A percentile compares a stretch with the other conserved stretches of the same genome.
Conservation (phyloP, 1,284 basidiomycete species). For the Trametes hirsuta region DNA sequence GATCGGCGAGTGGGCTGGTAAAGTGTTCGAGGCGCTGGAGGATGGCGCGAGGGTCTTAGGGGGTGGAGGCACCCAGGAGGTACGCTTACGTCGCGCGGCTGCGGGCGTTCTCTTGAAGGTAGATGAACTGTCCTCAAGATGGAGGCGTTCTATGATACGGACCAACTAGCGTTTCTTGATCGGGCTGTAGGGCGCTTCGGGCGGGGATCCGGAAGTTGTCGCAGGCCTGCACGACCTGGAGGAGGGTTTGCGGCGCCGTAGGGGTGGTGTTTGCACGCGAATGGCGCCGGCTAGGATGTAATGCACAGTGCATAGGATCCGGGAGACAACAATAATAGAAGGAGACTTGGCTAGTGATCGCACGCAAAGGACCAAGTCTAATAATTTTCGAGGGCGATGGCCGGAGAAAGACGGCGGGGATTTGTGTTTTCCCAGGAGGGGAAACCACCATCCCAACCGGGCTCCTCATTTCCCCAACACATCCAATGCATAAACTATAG, state of each 20-base stretch:
- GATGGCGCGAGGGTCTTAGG: slow-evolving; percentile 64
- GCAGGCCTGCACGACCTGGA: slow-evolving; percentile 62
- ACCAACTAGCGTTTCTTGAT: slow-evolving; percentile 28
- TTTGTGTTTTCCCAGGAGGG: too few relatives aligned
- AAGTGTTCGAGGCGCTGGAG: slow-evolving; percentile 69
- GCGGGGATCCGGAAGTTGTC: slow-evolving; percentile 57
- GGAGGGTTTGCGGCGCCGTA: slow-evolving; percentile 40
- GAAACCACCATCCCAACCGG: too few relatives aligned
- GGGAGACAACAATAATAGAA: too few relatives aligned
- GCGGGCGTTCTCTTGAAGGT: slow-evolving; percentile 84
- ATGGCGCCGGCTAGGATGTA: too few relatives aligned
- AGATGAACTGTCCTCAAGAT: slow-evolving; percentile 74
- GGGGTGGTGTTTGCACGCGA: neutral
- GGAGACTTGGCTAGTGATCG: too few relatives aligned
- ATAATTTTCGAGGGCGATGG: too few relatives aligned
- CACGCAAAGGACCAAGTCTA: too few relatives aligned
- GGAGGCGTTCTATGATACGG: slow-evolving; percentile 71
- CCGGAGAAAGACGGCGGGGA: too few relatives aligned
- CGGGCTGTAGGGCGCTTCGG: slow-evolving; percentile 2
- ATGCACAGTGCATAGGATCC: too few relatives aligned
- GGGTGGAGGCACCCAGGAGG: slow-evolving; percentile 67
- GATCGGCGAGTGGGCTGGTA: slow-evolving; percentile 79
- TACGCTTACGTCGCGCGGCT: slow-evolving; percentile 64
- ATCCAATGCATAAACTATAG: too few relatives aligned
- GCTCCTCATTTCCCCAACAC: too few relatives aligned